phyloP scores from a whole-genome alignment of 805 yeast genomes.

The Barnettozyma sucrosica region DNA sequence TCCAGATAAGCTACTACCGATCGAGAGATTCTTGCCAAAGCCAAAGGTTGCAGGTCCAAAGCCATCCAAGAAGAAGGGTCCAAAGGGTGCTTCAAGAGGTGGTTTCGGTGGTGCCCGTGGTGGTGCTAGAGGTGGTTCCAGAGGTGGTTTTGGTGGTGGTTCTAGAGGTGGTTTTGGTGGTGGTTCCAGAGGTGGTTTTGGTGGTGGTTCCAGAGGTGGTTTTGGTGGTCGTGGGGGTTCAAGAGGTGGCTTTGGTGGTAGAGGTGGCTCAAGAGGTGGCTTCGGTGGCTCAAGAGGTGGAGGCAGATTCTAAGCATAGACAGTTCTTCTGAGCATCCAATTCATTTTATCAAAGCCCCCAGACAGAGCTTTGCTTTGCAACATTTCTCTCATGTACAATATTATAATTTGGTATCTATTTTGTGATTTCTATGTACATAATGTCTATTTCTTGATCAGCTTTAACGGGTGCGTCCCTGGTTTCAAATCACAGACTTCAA shows the following conservation, averaged over 20 bases:
- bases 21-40: constrained; percentile 95
- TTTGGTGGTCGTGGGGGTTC: constrained; percentile 27
- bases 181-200: constrained; percentile 26
- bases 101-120: constrained; percentile 32
- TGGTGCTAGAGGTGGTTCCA: constrained; percentile 26
- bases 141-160: constrained; percentile 29
- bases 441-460: constrained; percentile 9
- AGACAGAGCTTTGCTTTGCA: background rate
- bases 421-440: background rate
- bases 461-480: constrained; percentile 22
- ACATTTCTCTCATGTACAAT: constrained; percentile 13
- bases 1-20: constrained; percentile 89
- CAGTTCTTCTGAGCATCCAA: background rate
- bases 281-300: constrained; percentile 29
- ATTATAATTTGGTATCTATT: background rate
- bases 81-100: constrained; percentile 43
- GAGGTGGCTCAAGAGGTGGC: constrained; percentile 33
- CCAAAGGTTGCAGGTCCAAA: constrained; percentile 85
- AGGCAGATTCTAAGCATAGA: constrained; percentile 21
- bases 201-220: constrained; percentile 27
- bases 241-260: constrained; percentile 29
- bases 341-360: background rate
- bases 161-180: constrained; percentile 30
- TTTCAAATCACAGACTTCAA: constrained; percentile 46
- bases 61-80: constrained; percentile 63